A percentile compares a stretch with the other conserved stretches of the same genome.
Evolutionary conservation across 495 filamentous ascomycete genomes (phyloP).

Genomic region (Hypoxylon trugodes): DNA sequence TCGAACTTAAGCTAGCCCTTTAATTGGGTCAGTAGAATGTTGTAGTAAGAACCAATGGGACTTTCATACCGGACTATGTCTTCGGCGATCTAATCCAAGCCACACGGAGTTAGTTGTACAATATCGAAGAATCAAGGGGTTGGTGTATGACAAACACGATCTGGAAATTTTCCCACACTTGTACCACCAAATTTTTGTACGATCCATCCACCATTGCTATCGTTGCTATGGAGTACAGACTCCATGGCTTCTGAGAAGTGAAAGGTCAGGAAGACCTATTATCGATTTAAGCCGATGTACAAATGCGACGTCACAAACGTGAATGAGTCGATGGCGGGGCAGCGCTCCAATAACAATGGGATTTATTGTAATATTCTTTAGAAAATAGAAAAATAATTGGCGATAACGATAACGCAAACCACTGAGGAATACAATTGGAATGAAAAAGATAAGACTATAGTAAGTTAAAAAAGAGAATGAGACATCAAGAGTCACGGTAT

Average conservation of each 20-base stretch:
- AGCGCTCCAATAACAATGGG: conserved; percentile 7
- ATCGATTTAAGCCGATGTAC: no score
- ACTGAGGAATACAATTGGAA: neutral
- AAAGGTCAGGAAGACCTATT: no score
- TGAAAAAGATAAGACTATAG: neutral
- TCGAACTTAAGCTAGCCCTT: conserved; percentile 71
- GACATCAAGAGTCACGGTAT: no score
- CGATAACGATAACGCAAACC: neutral
- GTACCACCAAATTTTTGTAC: conserved; percentile 89
- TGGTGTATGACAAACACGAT: conserved; percentile 40
- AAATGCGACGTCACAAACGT: conserved; percentile 12
- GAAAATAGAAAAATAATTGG: neutral
- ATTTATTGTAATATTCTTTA: neutral
- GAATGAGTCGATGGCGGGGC: conserved; percentile 29
- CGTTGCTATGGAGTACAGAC: conserved; percentile 42
- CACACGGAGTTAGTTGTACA: conserved; percentile 24
- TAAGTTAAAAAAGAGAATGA: conserved; percentile 1
- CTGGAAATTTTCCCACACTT: conserved; percentile 59
- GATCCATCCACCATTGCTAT: conserved; percentile 65
- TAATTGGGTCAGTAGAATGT: conserved; percentile 32
- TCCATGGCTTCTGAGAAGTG: conserved; percentile 28
- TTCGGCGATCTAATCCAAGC: conserved; percentile 67
- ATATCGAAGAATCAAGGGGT: neutral
- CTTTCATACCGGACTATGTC: conserved; percentile 73
- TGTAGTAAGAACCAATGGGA: conserved; percentile 4